phyloP scores from a whole-genome alignment of 2,329 filamentous ascomycete species.

The Colletotrichum falcatum region DNA sequence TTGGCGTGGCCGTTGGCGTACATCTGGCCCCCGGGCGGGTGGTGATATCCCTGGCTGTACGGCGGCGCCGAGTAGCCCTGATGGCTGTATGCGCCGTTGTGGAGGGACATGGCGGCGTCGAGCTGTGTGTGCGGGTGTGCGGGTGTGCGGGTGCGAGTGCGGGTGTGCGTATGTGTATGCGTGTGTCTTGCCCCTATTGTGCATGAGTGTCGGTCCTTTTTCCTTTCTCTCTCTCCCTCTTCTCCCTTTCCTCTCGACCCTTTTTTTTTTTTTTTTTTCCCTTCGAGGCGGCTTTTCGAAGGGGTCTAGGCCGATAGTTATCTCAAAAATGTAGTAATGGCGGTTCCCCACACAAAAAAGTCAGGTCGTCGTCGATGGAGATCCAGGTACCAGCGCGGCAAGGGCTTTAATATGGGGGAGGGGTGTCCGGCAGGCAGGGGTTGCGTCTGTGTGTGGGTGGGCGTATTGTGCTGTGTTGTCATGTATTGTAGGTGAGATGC shows the following conservation, averaged over 20 bases:
- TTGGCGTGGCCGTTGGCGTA: constrained; percentile 16
- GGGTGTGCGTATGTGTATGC: too few species aligned
- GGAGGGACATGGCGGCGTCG: constrained; percentile 30
- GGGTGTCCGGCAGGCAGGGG: background rate
- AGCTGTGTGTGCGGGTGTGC: too few species aligned
- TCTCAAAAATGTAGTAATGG: too few species aligned
- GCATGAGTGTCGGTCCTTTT: background rate
- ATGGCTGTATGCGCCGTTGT: constrained; percentile 36
- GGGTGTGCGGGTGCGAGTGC: background rate
- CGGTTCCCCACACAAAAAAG: background rate
- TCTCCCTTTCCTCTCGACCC: background rate
- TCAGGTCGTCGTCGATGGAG: constrained; percentile 1
- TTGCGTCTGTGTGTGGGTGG: background rate
- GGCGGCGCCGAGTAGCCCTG: constrained; percentile 33
- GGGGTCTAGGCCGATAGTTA: background rate
- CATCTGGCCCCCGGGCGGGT: constrained; percentile 33
- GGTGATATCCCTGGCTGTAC: constrained; percentile 37
- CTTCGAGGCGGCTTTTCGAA: background rate
- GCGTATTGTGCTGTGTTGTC: background rate
- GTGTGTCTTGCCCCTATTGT: background rate
- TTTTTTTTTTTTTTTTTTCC: too few species aligned
- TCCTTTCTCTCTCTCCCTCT: background rate
- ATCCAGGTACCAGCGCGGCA: background rate
- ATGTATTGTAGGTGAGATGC: background rate
- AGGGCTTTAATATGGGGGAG: constrained; percentile 1